Evolutionary conservation across 768 basidiomycete species (phyloP).

Genomic region (Leccinum pellstonianum): DNA sequence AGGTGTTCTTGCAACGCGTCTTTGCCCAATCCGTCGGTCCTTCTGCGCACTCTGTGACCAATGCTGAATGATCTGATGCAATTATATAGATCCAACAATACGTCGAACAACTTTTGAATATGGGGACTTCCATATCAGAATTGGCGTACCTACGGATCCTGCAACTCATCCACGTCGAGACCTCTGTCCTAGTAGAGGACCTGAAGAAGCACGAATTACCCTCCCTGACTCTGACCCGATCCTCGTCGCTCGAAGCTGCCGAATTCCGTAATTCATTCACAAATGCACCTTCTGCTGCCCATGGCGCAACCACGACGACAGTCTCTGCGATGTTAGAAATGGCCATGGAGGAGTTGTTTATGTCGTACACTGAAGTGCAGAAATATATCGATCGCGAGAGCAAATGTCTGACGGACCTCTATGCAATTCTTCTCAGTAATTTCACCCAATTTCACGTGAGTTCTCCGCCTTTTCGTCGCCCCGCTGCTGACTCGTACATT

Average conservation of each 20-base stretch:
- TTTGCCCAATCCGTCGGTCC: conserved; percentile 90
- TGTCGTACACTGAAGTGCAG: conserved; percentile 89
- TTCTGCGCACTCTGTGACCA: neutral
- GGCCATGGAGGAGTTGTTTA: conserved; percentile 94
- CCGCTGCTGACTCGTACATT: conserved; percentile 5
- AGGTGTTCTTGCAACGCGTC: conserved; percentile 94
- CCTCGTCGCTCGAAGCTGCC: conserved; percentile 55
- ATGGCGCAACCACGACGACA: conserved; percentile 43
- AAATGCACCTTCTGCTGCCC: conserved; percentile 40
- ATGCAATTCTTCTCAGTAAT: conserved; percentile 61
- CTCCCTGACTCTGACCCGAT: conserved; percentile 54
- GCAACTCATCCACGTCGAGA: conserved; percentile 81
- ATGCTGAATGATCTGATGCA: conserved; percentile 6
- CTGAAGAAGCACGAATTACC: conserved; percentile 89
- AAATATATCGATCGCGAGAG: conserved; percentile 92
- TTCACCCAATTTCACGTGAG: conserved; percentile 90
- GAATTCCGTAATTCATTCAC: conserved; percentile 60
- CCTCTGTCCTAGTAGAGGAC: conserved; percentile 81
- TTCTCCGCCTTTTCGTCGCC: neutral
- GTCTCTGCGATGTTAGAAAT: conserved; percentile 88
- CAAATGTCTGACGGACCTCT: conserved; percentile 77
- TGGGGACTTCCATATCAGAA: conserved; percentile 74
- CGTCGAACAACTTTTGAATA: conserved; percentile 83
- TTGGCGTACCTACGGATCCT: conserved; percentile 89
- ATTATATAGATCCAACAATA: conserved; percentile 87